Evolutionary conservation across 2,329 filamentous ascomycete species (phyloP), one percentile per base, ranked within the genome.

Genomic region (Colletotrichum filicis): DNA sequence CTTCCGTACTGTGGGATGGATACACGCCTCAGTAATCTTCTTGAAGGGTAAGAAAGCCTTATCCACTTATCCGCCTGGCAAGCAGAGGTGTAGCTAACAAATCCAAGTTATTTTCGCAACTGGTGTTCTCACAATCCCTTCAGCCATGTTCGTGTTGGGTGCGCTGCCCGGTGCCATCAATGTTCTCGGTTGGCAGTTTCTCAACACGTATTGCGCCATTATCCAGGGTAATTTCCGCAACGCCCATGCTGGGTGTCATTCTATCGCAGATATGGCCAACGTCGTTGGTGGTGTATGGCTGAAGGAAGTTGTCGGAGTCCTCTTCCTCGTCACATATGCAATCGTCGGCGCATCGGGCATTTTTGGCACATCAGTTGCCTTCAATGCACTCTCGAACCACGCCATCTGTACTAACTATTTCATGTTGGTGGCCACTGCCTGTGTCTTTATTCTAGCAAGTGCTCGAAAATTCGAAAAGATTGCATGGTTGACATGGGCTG

Each of bases 401-500:
- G 87, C 86, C 4, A 81, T 87, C 4, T 92, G 90, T 76, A 91
- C 90, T 0, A 89, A 89, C 19, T 89, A 84, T 82, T 92, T 86
- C 79, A 84, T 85, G 9, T 83, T 91, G 30, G 79, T 92, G 4
- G 87, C 88, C 0, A 87, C 88, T 0, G 76, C 86, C 1, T 80
- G 87, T 8, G 84, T 90, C 9, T 86, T 87, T 30, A 74, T 83
- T 0, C 82, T 85, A 6, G 88, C 89, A 1, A 87, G 85, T 30
- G 84, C 90, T 5, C 86, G 89, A 74, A 92, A 89, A 68, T 88
- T 91, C 75, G 85, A 89, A 64, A 88, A 91, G 76, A 87, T 92
- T 71, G 88, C 87, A 3, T 92, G 89, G 88, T 80, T 92, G 56
- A 90, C 89, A 0, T 92, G 88, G 87, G 86, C 85, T 12, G 91